phyloP scores from a whole-genome alignment of 805 yeast genomes.

The Cyberlindnera petersonii region DNA sequence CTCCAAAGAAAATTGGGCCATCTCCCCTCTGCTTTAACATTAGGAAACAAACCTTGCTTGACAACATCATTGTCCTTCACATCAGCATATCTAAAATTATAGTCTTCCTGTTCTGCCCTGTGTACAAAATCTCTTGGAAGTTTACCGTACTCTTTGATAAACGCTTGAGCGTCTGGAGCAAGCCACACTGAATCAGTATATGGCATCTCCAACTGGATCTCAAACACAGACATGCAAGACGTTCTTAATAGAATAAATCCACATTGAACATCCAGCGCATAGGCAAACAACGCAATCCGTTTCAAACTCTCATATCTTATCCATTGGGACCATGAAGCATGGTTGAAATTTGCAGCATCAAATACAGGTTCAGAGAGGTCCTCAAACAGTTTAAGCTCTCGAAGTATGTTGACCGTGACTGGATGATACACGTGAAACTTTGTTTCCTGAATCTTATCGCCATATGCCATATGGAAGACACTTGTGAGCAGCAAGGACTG shows the following conservation, averaged over 20 bases:
- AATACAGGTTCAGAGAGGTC: conserved; percentile 14
- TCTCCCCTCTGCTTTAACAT: conserved; percentile 27
- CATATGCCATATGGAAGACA: conserved; percentile 24
- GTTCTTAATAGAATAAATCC: conserved; percentile 32
- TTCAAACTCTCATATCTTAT: conserved; percentile 41
- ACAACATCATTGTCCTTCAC: conserved; percentile 9
- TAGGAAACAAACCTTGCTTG: conserved; percentile 20
- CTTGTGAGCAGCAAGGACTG: conserved; percentile 25
- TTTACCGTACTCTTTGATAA: conserved; percentile 25
- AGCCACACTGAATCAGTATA: conserved; percentile 44
- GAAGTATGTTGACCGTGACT: conserved; percentile 18
- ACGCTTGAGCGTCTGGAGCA: conserved; percentile 26
- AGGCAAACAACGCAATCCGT: conserved; percentile 38
- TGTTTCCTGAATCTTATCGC: conserved; percentile 18
- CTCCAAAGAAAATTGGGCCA: conserved; percentile 38
- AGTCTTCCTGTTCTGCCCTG: conserved; percentile 1
- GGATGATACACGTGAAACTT: conserved; percentile 24
- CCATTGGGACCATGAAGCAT: conserved; percentile 42
- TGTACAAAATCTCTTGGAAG: conserved; percentile 28
- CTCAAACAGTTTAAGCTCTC: conserved; percentile 17
- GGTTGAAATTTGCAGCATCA: conserved; percentile 6
- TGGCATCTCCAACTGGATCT: conserved; percentile 42
- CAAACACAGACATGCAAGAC: conserved; percentile 38
- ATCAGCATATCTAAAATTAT: conserved; percentile 11
- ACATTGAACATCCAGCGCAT: conserved; percentile 38